Percentiles rank a stretch among this genome's conserved stretches.
Conservation (phyloP, 2,329 filamentous ascomycete species). For the Dichotomopilus funicola region DNA sequence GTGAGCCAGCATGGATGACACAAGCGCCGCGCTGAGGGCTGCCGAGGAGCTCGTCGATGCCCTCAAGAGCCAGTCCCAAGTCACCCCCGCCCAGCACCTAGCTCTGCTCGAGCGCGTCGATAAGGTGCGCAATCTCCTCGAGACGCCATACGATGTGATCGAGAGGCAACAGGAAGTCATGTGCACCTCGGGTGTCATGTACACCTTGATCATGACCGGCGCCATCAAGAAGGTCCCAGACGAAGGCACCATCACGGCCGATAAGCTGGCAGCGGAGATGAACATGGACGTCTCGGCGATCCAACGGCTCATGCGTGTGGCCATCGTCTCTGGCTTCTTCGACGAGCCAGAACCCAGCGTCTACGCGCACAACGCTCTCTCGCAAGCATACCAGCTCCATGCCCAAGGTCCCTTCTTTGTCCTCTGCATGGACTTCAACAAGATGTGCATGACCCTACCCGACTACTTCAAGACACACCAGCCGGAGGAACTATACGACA, state of each 20-base stretch:
- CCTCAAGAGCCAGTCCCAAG: constrained; percentile 21
- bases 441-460: constrained; percentile 22
- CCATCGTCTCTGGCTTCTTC: constrained; percentile 28
- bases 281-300: constrained; percentile 29
- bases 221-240: constrained; percentile 26
- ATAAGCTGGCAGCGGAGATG: constrained; percentile 20
- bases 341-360: constrained; percentile 25
- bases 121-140: constrained; percentile 22
- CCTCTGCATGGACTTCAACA: constrained; percentile 29
- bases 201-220: constrained; percentile 25
- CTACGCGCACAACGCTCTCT: constrained; percentile 31
- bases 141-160: constrained; percentile 26
- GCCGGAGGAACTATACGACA: constrained; percentile 28
- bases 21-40: constrained; percentile 18
- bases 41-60: constrained; percentile 27
- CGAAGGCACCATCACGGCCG: constrained; percentile 19
- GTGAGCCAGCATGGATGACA: constrained; percentile 13
- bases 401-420: constrained; percentile 29
- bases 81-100: constrained; percentile 10
- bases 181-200: constrained; percentile 23
- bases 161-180: constrained; percentile 23
- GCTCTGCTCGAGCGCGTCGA: constrained; percentile 22
- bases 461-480: constrained; percentile 29
- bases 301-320: constrained; percentile 28
- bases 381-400: constrained; percentile 25